Conservation (phyloP, 2,329 filamentous ascomycete species). For the Penicillium frequentans region DNA sequence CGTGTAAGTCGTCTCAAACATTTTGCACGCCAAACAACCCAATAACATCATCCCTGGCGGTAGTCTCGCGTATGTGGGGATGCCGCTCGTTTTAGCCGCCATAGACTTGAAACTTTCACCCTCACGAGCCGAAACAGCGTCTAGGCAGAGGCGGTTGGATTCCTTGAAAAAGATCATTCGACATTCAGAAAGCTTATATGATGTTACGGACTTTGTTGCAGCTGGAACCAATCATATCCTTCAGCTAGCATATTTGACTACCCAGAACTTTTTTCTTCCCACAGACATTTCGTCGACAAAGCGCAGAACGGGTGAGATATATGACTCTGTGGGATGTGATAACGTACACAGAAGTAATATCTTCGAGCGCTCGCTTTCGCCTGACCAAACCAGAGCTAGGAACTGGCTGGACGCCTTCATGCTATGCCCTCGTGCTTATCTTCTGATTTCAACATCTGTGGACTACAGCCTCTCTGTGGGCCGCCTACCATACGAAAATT, state of each 20-base stretch:
- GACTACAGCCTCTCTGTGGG: conserved; percentile 25
- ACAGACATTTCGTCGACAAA: not conserved
- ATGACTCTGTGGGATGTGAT: not conserved
- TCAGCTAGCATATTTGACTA: conserved; percentile 25
- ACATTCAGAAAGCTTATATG: conserved; percentile 24
- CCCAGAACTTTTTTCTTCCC: conserved; percentile 24
- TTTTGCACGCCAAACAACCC: not conserved
- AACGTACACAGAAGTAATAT: not conserved
- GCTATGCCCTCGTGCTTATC: conserved; percentile 24
- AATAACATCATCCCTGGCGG: not conserved
- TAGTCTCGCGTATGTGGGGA: conserved; percentile 27
- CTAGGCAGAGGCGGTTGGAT: conserved; percentile 18
- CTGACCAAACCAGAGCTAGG: conserved; percentile 6
- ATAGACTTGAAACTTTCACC: conserved; percentile 30
- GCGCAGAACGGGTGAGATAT: not conserved
- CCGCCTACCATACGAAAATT: conserved; percentile 19
- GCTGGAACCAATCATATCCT: conserved; percentile 26
- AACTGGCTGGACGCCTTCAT: conserved; percentile 28
- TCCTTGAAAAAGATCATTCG: conserved; percentile 24
- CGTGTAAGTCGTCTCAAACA: conserved; percentile 38
- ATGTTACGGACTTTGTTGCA: conserved; percentile 29
- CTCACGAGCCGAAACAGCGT: conserved; percentile 12
- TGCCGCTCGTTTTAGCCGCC: conserved; percentile 29
- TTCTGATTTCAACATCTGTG: conserved; percentile 27
- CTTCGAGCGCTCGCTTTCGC: not conserved